These are phyloP conservation scores for Vigna angularis DNA, from an alignment of 306 rosid species.

Conservation along the genomic window DNA sequence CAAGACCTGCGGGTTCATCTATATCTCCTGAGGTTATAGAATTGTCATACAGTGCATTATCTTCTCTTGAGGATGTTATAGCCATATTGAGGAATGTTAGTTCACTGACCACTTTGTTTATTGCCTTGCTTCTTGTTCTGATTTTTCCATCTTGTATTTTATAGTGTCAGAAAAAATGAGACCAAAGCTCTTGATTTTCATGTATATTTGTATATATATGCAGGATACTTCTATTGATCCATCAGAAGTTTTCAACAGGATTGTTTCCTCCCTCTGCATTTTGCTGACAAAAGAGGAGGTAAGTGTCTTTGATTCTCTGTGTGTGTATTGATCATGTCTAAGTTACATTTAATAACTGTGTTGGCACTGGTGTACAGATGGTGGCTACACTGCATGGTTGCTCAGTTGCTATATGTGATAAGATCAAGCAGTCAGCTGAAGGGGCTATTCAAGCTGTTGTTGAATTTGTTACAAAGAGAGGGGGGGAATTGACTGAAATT, in stretches of 20 bases:
- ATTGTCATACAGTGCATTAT: slow-evolving; percentile 83
- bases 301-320: slow-evolving; percentile 30
- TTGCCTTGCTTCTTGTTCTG: slow-evolving; percentile 4
- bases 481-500: slow-evolving; percentile 74
- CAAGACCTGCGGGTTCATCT: slow-evolving; percentile 77
- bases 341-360: slow-evolving; percentile 12
- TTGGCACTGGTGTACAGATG: slow-evolving; percentile 62
- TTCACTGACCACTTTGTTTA: slow-evolving; percentile 40
- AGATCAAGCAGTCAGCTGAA: slow-evolving; percentile 94
- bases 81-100: slow-evolving; percentile 94
- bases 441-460: slow-evolving; percentile 94
- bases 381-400: slow-evolving; percentile 86
- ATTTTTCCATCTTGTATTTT: slow-evolving; percentile 32
- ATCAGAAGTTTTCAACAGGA: slow-evolving; percentile 96
- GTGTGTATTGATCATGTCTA: background rate
- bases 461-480: slow-evolving; percentile 84
- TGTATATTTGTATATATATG: slow-evolving; percentile 33
- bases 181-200: slow-evolving; percentile 43
- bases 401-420: slow-evolving; percentile 85
- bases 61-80: slow-evolving; percentile 93
- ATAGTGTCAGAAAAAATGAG: slow-evolving; percentile 39
- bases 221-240: slow-evolving; percentile 99
- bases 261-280: slow-evolving; percentile 83
- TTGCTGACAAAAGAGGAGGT: slow-evolving; percentile 90
- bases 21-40: slow-evolving; percentile 70